Percentiles rank a stretch among this genome's conserved stretches.
Conservation (phyloP, 768 basidiomycete genomes). For the Brasilioporus rufonigricans region DNA sequence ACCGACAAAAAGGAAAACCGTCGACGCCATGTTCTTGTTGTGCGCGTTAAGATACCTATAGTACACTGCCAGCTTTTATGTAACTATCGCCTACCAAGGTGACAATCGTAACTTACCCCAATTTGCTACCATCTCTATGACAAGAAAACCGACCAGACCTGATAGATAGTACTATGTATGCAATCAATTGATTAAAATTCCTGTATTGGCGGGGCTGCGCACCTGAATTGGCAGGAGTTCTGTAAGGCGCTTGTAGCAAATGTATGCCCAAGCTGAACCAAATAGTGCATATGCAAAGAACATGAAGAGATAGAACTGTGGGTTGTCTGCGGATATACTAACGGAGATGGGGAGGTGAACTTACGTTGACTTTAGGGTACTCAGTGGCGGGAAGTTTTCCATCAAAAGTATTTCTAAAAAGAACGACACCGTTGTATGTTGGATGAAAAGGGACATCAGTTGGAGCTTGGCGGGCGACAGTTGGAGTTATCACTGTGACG, state of each 20-base stretch:
- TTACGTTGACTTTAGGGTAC: conserved; percentile 94
- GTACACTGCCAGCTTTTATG: conserved; percentile 54
- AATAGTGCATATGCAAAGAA: conserved; percentile 74
- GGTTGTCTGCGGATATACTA: not conserved
- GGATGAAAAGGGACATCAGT: conserved; percentile 68
- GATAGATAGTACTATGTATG: conserved; percentile 80
- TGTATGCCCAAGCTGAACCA: conserved; percentile 73
- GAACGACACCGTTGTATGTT: conserved; percentile 70
- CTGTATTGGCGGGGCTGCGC: conserved; percentile 12
- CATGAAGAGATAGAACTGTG: conserved; percentile 84
- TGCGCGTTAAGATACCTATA: conserved; percentile 94
- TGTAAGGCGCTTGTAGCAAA: conserved; percentile 76
- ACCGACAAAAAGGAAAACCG: conserved; percentile 93
- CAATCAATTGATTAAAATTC: conserved; percentile 1
- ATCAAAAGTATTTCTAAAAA: conserved; percentile 85
- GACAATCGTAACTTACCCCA: conserved; percentile 55
- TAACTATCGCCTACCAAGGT: not conserved
- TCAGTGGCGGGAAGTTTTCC: conserved; percentile 90
- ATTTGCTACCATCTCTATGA: conserved; percentile 93
- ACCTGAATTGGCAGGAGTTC: conserved; percentile 91
- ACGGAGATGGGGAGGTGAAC: conserved; percentile 27
- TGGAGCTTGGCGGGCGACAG: conserved; percentile 34
- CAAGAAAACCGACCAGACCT: conserved; percentile 77
- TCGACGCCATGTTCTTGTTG: conserved; percentile 68
- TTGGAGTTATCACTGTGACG: conserved; percentile 65